Conservation (phyloP, 1,139 yeast species). For the Blastobotrys apis region DNA sequence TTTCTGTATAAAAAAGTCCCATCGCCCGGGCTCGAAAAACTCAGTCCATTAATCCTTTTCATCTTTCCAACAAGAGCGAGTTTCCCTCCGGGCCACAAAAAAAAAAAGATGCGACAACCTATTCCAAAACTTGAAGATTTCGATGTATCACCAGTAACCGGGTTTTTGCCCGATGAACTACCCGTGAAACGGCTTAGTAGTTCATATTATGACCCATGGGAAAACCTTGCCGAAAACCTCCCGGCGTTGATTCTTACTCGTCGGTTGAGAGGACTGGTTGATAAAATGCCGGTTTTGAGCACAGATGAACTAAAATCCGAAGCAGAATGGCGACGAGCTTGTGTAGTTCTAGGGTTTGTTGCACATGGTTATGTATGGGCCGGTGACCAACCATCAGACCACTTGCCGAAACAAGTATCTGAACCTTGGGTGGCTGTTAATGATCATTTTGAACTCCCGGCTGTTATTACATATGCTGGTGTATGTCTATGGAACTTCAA, state of each 20-base stretch:
- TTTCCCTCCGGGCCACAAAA: too few relatives aligned
- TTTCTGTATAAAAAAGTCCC: too few relatives aligned
- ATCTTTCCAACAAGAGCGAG: too few relatives aligned
- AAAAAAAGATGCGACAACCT: conserved; percentile 7
- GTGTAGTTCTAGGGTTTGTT: conserved; percentile 69
- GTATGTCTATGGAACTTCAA: conserved; percentile 85
- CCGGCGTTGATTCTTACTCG: conserved; percentile 71
- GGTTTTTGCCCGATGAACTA: conserved; percentile 67
- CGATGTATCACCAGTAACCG: conserved; percentile 64
- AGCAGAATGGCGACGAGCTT: conserved; percentile 70
- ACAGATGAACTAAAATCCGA: conserved; percentile 43
- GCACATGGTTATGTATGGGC: conserved; percentile 91
- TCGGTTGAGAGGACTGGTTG: conserved; percentile 55
- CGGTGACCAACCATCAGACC: conserved; percentile 55
- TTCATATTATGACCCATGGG: conserved; percentile 74
- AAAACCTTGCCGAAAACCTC: conserved; percentile 54
- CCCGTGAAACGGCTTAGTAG: conserved; percentile 63
- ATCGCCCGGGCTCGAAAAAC: too few relatives aligned
- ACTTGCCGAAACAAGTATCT: conserved; percentile 63
- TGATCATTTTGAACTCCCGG: conserved; percentile 67
- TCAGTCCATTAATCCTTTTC: too few relatives aligned
- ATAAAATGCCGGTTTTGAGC: conserved; percentile 52
- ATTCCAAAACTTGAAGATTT: conserved; percentile 55
- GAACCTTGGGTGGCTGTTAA: conserved; percentile 61
- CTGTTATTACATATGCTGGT: conserved; percentile 83